Conservation (phyloP, 345 rosid species). For the Cardamine chenopodiifolia region DNA sequence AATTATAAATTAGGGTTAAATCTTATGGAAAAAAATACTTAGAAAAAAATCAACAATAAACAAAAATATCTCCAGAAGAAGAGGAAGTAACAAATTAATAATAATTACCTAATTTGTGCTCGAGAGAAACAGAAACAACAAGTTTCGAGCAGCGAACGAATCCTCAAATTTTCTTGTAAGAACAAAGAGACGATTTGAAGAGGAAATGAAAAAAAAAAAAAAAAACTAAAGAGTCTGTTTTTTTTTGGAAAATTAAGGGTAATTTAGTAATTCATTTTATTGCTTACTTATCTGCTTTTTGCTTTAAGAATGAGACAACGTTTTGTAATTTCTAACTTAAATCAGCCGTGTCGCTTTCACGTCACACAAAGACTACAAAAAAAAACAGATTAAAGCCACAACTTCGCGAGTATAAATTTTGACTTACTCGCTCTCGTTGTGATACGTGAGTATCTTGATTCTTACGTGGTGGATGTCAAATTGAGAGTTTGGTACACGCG, state of each 20-base stretch:
- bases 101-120: conserved; percentile 27
- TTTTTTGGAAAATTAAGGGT: conserved; percentile 17
- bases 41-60: neutral
- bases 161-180: conserved; percentile 5
- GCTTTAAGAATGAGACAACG: conserved; percentile 20
- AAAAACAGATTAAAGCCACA: neutral
- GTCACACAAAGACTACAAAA: conserved; percentile 15
- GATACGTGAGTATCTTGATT: neutral
- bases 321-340: neutral
- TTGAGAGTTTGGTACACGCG: neutral
- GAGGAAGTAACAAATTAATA: neutral
- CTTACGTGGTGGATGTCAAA: neutral
- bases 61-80: neutral
- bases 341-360: conserved; percentile 15
- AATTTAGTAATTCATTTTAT: neutral
- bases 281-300: conserved; percentile 26
- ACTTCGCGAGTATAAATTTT: neutral
- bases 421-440: neutral
- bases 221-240: too few relatives aligned
- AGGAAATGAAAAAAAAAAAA: too few relatives aligned
- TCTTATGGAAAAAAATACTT: neutral
- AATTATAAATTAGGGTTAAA: conserved; percentile 8
- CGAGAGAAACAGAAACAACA: neutral
- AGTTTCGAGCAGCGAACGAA: neutral
- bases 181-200: neutral